These are phyloP conservation scores for Panicum hallii DNA, from an alignment of 202 grass and related monocot species.

Conservation along the genomic window DNA sequence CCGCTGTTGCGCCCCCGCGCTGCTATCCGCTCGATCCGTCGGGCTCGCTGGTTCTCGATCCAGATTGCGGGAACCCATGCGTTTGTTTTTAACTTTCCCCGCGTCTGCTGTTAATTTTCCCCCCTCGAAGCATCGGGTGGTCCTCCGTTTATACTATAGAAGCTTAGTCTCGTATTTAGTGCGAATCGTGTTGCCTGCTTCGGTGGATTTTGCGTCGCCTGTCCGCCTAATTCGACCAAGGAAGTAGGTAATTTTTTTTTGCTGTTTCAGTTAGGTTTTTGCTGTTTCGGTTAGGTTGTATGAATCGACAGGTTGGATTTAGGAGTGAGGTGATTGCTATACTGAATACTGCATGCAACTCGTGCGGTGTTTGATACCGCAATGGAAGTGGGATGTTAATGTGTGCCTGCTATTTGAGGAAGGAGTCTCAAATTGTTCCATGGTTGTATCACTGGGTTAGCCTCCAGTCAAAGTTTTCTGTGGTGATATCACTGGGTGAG, in stretches of 20 bases:
- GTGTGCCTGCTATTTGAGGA: background rate
- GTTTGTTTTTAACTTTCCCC: background rate
- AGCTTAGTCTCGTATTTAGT: constrained; percentile 11
- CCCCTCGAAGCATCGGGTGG: background rate
- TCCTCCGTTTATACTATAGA: constrained; percentile 8
- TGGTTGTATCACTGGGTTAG: background rate
- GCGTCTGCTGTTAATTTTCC: background rate
- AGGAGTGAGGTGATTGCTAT: background rate
- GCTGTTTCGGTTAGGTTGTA: background rate
- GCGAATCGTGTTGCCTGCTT: background rate
- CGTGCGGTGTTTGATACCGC: background rate
- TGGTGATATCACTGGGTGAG: background rate
- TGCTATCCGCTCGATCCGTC: constrained; percentile 44
- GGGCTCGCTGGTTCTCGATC: constrained; percentile 32
- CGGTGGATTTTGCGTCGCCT: background rate
- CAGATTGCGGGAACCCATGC: constrained; percentile 6
- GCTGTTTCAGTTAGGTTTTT: background rate
- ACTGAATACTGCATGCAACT: background rate
- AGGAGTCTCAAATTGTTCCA: background rate
- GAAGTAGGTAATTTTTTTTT: background rate
- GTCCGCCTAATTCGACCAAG: background rate
- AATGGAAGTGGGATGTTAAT: background rate
- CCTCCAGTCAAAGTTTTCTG: background rate
- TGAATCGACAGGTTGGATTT: background rate
- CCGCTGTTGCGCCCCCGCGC: background rate